These are phyloP conservation scores for Neocucurbitaria cava DNA, from an alignment of 2,329 filamentous ascomycete genomes.

Conservation along the genomic window DNA sequence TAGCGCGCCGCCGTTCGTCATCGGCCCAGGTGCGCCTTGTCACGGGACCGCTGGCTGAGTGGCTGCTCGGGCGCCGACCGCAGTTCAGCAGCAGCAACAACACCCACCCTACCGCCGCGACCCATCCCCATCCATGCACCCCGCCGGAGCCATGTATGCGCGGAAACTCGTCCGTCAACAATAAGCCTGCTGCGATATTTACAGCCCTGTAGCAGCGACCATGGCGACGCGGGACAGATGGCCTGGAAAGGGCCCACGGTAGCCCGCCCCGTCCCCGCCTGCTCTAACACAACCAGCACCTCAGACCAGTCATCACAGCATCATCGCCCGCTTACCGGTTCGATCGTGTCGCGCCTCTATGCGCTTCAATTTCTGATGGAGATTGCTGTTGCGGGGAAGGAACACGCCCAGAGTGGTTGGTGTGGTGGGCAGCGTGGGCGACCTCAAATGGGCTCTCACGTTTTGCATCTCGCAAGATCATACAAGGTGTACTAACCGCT, in stretches of 20 bases:
- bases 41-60: neutral
- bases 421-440: neutral
- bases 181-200: neutral
- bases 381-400: neutral
- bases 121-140: neutral
- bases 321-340: neutral
- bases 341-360: neutral
- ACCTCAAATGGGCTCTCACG: neutral
- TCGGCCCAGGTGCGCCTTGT: neutral
- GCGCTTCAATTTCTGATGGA: neutral
- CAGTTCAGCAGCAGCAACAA: neutral
- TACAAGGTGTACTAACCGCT: neutral
- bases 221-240: slow-evolving; percentile 4
- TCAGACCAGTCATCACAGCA: neutral
- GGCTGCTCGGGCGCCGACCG: neutral
- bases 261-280: slow-evolving; percentile 2
- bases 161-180: neutral
- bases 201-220: neutral
- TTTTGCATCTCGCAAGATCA: neutral
- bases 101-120: neutral
- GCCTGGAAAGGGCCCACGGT: neutral
- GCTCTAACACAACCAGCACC: neutral
- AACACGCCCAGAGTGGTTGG: neutral
- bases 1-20: slow-evolving; percentile 8
- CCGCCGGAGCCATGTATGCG: neutral